A percentile compares a stretch with the other conserved stretches of the same genome.
phyloP scores from a whole-genome alignment of 78 protist genomes.

The Bodo saltans region DNA sequence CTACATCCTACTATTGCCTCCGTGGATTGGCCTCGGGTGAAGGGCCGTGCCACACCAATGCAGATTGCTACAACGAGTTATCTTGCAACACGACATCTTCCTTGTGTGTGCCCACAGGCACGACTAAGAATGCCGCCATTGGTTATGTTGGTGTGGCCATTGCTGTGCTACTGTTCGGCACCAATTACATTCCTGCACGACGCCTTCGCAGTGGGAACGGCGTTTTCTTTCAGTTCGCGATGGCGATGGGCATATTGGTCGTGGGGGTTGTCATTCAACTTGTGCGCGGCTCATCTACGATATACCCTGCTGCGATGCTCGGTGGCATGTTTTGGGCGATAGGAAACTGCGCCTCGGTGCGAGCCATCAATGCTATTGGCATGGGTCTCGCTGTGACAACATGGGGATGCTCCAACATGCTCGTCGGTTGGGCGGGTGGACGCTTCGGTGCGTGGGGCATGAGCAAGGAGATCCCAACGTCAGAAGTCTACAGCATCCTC shows the following conservation, averaged over 20 bases:
- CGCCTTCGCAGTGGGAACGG: slow-evolving; percentile 40
- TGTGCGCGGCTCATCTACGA: slow-evolving; percentile 3
- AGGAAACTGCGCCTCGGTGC: slow-evolving; percentile 65
- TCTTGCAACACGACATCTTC: too few species aligned
- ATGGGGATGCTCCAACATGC: slow-evolving; percentile 64
- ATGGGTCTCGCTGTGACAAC: slow-evolving; percentile 67
- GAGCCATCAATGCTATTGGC: slow-evolving; percentile 66
- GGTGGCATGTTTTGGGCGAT: slow-evolving; percentile 58
- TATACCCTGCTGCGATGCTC: slow-evolving; percentile 46
- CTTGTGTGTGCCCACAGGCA: too few species aligned
- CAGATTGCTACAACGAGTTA: too few species aligned
- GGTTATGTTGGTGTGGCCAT: slow-evolving; percentile 30
- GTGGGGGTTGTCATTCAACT: slow-evolving; percentile 18
- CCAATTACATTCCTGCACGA: slow-evolving; percentile 47
- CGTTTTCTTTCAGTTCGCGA: slow-evolving; percentile 45
- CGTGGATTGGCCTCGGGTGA: too few species aligned
- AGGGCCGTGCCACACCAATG: too few species aligned
- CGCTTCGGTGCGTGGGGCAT: slow-evolving; percentile 62
- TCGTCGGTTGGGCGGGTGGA: slow-evolving; percentile 62
- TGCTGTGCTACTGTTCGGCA: slow-evolving; percentile 47
- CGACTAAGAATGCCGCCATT: too few species aligned
- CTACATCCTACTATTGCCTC: too few species aligned
- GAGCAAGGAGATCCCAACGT: slow-evolving; percentile 20
- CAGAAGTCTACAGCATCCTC: slow-evolving; percentile 22
- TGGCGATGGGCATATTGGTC: slow-evolving; percentile 42